Conservation (phyloP, 352 stramenopile genomes). For the Phytophthora sp. region DNA sequence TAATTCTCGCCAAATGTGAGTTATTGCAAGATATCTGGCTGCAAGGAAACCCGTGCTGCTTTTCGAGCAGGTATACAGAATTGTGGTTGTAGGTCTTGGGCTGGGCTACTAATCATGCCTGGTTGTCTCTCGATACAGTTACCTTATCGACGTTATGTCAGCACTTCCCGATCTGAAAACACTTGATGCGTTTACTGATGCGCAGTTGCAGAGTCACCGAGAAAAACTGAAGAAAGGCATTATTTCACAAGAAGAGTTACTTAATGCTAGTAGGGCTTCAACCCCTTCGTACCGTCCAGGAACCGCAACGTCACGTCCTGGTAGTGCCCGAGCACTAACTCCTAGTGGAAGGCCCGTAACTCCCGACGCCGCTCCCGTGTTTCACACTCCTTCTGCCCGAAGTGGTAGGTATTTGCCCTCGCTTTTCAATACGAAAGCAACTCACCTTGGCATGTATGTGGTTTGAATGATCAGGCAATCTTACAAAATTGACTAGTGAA, state of each 20-base stretch:
- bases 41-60: slow-evolving; percentile 69
- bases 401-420: slow-evolving; percentile 33
- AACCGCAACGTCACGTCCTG: slow-evolving; percentile 36
- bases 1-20: slow-evolving; percentile 27
- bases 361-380: slow-evolving; percentile 45
- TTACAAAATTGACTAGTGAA: slow-evolving; percentile 52
- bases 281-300: slow-evolving; percentile 45
- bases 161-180: slow-evolving; percentile 64
- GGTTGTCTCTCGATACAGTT: slow-evolving; percentile 41
- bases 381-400: slow-evolving; percentile 54
- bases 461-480: slow-evolving; percentile 30
- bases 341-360: slow-evolving; percentile 42
- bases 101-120: not conserved
- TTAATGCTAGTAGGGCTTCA: slow-evolving; percentile 34
- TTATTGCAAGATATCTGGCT: slow-evolving; percentile 71
- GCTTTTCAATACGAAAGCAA: too few species aligned
- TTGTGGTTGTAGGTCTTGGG: not conserved
- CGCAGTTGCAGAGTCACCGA: slow-evolving; percentile 46
- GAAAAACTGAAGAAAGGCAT: slow-evolving; percentile 51
- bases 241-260: slow-evolving; percentile 41
- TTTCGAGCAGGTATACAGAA: slow-evolving; percentile 44
- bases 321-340: slow-evolving; percentile 39
- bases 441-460: not conserved
- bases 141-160: slow-evolving; percentile 55
- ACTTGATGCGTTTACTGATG: slow-evolving; percentile 61